Evolutionary conservation across 2,329 filamentous ascomycete species (phyloP).

Genomic region (Fusarium sarcochroum): DNA sequence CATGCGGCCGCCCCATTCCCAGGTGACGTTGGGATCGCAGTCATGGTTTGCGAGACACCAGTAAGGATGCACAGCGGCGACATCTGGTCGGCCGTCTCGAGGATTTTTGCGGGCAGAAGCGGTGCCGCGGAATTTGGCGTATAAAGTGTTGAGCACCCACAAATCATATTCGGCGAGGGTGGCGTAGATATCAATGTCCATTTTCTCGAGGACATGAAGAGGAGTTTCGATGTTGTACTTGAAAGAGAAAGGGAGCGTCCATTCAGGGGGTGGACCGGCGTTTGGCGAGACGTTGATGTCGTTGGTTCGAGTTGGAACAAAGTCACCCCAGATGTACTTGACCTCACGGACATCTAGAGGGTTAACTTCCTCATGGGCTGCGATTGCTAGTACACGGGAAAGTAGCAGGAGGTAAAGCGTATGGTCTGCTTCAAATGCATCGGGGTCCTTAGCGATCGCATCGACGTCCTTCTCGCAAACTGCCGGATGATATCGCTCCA

Average conservation of each 20-base stretch:
- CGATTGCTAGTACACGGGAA: conserved; percentile 73
- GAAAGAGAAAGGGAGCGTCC: conserved; percentile 84
- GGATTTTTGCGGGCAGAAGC: conserved; percentile 86
- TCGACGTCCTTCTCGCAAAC: conserved; percentile 78
- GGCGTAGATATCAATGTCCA: conserved; percentile 83
- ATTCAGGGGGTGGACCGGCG: conserved; percentile 70
- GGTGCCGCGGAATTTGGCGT: conserved; percentile 92
- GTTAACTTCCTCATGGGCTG: conserved; percentile 70
- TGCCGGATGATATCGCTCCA: conserved; percentile 73
- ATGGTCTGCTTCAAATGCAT: conserved; percentile 70
- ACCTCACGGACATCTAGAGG: conserved; percentile 75
- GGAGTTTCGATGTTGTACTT: conserved; percentile 80
- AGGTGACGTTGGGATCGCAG: conserved; percentile 93
- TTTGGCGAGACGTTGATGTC: conserved; percentile 68
- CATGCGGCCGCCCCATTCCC: conserved; percentile 92
- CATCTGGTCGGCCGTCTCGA: conserved; percentile 86
- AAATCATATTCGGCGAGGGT: conserved; percentile 73
- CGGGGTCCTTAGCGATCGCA: conserved; percentile 74
- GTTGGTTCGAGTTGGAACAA: conserved; percentile 67
- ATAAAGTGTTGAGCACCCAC: conserved; percentile 92
- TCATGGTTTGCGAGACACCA: conserved; percentile 98
- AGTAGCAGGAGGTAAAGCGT: conserved; percentile 75
- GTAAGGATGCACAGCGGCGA: conserved; percentile 92
- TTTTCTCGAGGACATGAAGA: conserved; percentile 84
- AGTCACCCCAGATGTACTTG: conserved; percentile 79